Base-by-base conservation (phyloP, 225 moss, liverwort and hornwort genomes). In the Climacium dendroides region DNA sequence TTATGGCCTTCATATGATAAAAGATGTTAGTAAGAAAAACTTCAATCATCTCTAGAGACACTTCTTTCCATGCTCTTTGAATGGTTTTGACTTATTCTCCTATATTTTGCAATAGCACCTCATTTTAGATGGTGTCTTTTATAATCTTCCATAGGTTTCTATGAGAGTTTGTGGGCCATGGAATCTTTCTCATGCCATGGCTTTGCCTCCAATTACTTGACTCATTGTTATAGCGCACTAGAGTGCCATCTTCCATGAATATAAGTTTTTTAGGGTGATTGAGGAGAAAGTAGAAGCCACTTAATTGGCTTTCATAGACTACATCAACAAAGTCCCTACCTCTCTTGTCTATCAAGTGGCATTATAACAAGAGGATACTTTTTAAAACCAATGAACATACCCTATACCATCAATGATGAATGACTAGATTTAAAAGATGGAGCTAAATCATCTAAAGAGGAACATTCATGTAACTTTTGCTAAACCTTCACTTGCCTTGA, bases 301-400 rank as follows among this genome's bases (percentile, higher is more conserved):
- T n/a, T n/a, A n/a, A n/a, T n/a, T n/a, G n/a, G n/a, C n/a, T n/a
- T n/a, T n/a, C n/a, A n/a, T n/a, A n/a, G n/a, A n/a, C n/a, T n/a
- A n/a, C n/a, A n/a, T n/a, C n/a, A n/a, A n/a, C n/a, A n/a, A n/a
- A n/a, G 5, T 12, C 4, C 3, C n/a, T 22, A 66, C 66, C 4
- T 66, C 11, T 66, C 9, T 48, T 1, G 1, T 35, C 18, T 35
- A 65, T 65, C 10, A 65, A 1, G 19, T 37, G 37, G 67, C 37
- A 37, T 66, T 67, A 6, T 7, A 12, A 37, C 0, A 1, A 22
- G 13, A 22, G 4, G 23, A 2, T 0, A 25, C 4, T 15, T 26
- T 15, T 41, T 14, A 8, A 14, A 69, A 24, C 1, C 0, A 3
- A 0, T 23, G 39, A 69, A 25, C 1, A 1, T 1, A 13, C 7